phyloP scores from a whole-genome alignment of 2,329 filamentous ascomycete species.

The Talaromyces sp. region DNA sequence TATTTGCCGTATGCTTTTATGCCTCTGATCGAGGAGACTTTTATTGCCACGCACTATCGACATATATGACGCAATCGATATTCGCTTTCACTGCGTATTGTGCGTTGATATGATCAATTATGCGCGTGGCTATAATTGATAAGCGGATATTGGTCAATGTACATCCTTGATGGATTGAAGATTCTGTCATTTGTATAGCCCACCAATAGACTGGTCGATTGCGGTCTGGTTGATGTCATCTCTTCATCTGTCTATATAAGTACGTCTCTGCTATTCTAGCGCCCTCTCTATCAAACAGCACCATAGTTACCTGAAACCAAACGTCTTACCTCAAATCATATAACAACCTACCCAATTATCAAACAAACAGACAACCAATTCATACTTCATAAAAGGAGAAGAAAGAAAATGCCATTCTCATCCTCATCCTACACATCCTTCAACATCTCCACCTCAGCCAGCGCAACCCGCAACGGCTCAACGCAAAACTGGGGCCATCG shows the following conservation, averaged over 20 bases:
- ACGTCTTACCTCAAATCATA: not conserved
- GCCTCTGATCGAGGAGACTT: no score
- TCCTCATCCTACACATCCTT: slow-evolving; percentile 15
- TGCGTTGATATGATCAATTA: not conserved
- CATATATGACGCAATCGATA: no score
- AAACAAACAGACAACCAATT: no score
- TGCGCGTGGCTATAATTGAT: not conserved
- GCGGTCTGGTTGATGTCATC: not conserved
- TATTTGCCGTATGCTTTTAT: no score
- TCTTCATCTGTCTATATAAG: no score
- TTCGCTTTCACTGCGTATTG: no score
- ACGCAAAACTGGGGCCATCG: slow-evolving; percentile 19
- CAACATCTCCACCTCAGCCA: slow-evolving; percentile 6
- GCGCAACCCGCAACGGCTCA: slow-evolving; percentile 12
- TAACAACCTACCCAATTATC: no score
- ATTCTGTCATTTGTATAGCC: not conserved
- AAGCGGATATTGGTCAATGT: not conserved
- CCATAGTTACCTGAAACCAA: not conserved
- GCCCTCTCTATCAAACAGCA: no score
- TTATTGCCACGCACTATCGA: no score
- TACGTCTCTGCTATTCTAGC: no score
- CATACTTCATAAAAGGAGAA: not conserved
- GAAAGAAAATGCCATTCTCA: slow-evolving; percentile 12
- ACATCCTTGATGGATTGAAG: no score
- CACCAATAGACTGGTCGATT: not conserved